phyloP scores from a whole-genome alignment of 495 filamentous ascomycete genomes.

The Penicillium robsamsonii region DNA sequence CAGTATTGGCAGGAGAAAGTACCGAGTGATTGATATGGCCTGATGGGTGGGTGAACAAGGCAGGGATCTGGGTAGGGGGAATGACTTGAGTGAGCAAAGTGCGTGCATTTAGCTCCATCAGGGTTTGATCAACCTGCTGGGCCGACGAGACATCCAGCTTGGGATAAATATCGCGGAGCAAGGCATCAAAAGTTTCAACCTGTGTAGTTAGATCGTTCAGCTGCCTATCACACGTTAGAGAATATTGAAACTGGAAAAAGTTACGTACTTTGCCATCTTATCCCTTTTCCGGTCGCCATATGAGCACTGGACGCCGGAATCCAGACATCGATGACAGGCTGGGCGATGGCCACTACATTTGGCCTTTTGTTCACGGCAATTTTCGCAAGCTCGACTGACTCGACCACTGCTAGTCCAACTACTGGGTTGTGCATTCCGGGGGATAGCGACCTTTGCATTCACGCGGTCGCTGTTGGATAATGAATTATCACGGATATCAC shows the following conservation, averaged over 20 bases:
- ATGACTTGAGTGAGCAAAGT: not conserved
- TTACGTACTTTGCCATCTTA: slow-evolving; percentile 52
- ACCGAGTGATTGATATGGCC: slow-evolving; percentile 5
- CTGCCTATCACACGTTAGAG: slow-evolving; percentile 32
- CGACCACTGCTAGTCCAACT: slow-evolving; percentile 37
- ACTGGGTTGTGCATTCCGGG: slow-evolving; percentile 30
- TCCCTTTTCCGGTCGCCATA: slow-evolving; percentile 62
- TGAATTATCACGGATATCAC: slow-evolving; percentile 14
- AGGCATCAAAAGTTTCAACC: slow-evolving; percentile 33
- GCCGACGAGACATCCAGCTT: slow-evolving; percentile 34
- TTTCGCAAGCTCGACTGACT: slow-evolving; percentile 63
- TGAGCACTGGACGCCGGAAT: slow-evolving; percentile 47
- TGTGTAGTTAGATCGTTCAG: slow-evolving; percentile 40
- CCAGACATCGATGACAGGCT: slow-evolving; percentile 55
- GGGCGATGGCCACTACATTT: slow-evolving; percentile 61
- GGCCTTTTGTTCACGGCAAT: slow-evolving; percentile 68
- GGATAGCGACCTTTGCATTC: slow-evolving; percentile 41
- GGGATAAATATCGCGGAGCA: slow-evolving; percentile 39
- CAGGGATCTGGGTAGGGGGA: slow-evolving; percentile 7
- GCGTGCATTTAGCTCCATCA: slow-evolving; percentile 15
- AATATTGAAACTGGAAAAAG: not conserved
- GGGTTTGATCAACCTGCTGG: slow-evolving; percentile 36
- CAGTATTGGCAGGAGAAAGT: slow-evolving; percentile 16
- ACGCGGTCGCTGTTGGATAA: slow-evolving; percentile 16
- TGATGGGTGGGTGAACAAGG: not conserved